Base-by-base conservation (phyloP, 352 stramenopile species). In the Pythium plurisporium region DNA sequence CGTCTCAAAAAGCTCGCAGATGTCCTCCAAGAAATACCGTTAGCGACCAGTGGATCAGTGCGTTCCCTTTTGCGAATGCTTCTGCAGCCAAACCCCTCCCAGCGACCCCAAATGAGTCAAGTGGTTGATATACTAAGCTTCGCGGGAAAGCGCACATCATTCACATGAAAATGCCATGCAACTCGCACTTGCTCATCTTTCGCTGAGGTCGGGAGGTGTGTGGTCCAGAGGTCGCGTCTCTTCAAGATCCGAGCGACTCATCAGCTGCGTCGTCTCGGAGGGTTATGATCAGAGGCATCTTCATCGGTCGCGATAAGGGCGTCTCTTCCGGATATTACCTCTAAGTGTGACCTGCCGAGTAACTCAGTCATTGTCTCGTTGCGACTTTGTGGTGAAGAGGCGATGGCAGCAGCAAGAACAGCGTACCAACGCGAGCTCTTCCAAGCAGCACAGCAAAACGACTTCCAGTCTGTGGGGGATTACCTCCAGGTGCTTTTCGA, bases 401-500 rank as follows among this genome's bases (percentile, higher is more conserved):
- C 27, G 17, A 57, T 66, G 59, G 36, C 36, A 5, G 47, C 54
- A 5, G 46, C 53, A 14, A 49, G 29, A 33, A 45, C 53, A 14
- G 57, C 76, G 15, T 80, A 58, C 6, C 66, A 81, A 34, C 85
- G 87, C 51, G 81, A 89, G 43, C 59, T 89, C 23, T 91, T 91
- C 69, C 71, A 86, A 29, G 73, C 74, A 0, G 81, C 78, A 1
- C 73, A 86, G 45, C 78, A 86, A 23, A 73, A 89, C 46, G 81
- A 91, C 40, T 88, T 89, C 48, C 46, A 73, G 26, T 63, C 74
- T 2, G 80, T 89, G 19, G 42, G 67, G 2, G 74, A 86, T 55
- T 86, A 83, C 48, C 46, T 91, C 17, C 67, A 87, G 43, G 64
- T 84, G 9, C 44, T 79, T 27, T 62, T 86, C 5, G 59, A 85